Evolutionary conservation across 2,329 filamentous ascomycete species (phyloP), one percentile per base, ranked within the genome.

Genomic region (Fonsecaea multimorphosa): DNA sequence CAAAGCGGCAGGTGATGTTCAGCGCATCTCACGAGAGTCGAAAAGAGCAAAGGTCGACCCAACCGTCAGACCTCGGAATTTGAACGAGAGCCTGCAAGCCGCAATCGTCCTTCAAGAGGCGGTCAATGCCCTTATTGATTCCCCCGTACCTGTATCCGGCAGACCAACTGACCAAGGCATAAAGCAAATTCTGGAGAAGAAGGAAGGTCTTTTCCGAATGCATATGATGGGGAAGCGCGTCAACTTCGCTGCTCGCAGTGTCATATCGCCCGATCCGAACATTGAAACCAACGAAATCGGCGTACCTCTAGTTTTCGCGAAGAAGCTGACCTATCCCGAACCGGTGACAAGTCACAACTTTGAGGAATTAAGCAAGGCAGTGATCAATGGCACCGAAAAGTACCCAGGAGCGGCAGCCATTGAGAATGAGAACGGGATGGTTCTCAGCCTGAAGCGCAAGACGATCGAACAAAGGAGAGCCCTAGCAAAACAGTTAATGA

Each of bases 221-320:
- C 97, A 99, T 79, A 98, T 99, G 95, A 99, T 99, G 95, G 95
- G 95, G 67, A 99, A 99, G 84, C 93, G 95, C 83, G 95, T 99
- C 80, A 98, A 99, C 78, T 98, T 95, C 77, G 95, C 95, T 57
- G 95, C 95, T 40, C 90, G 95, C 77, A 96, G 91, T 85, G 95
- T 99, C 77, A 99, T 99, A 73, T 98, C 94, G 9, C 95, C 95
- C 0, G 95, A 99, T 76, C 95, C 95, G 2, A 99, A 98, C 75
- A 97, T 99, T 74, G 95, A 99, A 78, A 98, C 95, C 19, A 98
- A 97, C 77, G 95, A 99, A 79, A 98, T 99, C 71, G 95, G 95
- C 77, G 94, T 99, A 2, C 95, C 95, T 19, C 92, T 94, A n/a
- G 95, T 98, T 14, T 99, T 99, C 77, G 95, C 95, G 1, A 92